Conservation (phyloP, 192 early-diverging fungal species). For the Backusella circina region DNA sequence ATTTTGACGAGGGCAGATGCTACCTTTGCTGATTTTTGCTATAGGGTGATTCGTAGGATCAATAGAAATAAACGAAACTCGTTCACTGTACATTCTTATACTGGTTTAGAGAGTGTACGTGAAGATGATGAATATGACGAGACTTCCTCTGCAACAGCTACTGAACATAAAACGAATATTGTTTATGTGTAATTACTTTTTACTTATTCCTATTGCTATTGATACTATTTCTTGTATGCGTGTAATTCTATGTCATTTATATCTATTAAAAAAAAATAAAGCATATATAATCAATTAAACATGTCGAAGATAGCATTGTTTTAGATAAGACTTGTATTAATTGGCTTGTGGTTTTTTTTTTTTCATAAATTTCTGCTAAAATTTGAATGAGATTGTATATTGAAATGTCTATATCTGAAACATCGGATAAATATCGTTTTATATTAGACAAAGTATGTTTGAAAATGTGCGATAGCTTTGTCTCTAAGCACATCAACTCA, state of each 20-base stretch:
- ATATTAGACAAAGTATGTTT: not conserved
- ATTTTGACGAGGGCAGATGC: conserved; percentile 17
- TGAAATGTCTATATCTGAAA: not conserved
- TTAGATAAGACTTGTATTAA: not conserved
- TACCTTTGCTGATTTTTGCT: conserved; percentile 19
- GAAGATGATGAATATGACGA: not conserved
- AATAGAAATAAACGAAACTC: not conserved
- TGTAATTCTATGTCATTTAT: not conserved
- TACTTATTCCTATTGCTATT: not conserved
- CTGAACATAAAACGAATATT: not conserved
- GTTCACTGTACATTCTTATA: not conserved
- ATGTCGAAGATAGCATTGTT: not conserved
- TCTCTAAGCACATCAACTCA: not conserved
- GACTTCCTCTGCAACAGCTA: not conserved
- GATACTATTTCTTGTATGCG: not conserved
- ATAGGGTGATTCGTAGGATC: conserved; percentile 12
- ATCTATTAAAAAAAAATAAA: not conserved
- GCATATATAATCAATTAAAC: not conserved
- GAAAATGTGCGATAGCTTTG: not conserved
- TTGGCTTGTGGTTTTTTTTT: not conserved
- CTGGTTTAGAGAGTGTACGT: not conserved
- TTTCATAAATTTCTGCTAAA: not conserved
- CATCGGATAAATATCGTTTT: not conserved
- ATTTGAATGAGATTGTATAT: not conserved
- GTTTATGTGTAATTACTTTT: not conserved